These are phyloP conservation scores for Incumbomyces lentus DNA, from an alignment of 2,329 filamentous ascomycete species.

Conservation along the genomic window DNA sequence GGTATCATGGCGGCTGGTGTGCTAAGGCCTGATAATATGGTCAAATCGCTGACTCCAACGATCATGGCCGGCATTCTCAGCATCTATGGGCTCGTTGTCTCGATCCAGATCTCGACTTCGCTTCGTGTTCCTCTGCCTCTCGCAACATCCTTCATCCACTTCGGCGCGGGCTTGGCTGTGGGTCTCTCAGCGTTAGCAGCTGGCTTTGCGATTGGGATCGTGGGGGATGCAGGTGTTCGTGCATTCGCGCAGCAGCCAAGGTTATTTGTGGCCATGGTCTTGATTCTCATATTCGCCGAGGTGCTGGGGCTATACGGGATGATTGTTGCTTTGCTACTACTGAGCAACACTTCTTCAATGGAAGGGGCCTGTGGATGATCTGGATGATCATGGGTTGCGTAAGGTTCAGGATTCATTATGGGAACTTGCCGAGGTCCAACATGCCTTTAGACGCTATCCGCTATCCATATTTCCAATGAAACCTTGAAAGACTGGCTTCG, in stretches of 20 bases:
- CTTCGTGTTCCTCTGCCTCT: slow-evolving; percentile 43
- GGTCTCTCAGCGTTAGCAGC: slow-evolving; percentile 74
- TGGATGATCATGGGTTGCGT: background rate
- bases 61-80: slow-evolving; percentile 99
- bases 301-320: slow-evolving; percentile 98
- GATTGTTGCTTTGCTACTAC: slow-evolving; percentile 95
- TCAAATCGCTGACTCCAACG: slow-evolving; percentile 63
- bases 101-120: slow-evolving; percentile 61
- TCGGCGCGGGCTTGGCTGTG: slow-evolving; percentile 71
- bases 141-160: slow-evolving; percentile 74
- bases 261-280: slow-evolving; percentile 78
- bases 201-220: slow-evolving; percentile 76
- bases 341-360: background rate
- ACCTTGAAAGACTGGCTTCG: too few species aligned
- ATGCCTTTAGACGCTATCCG: too few species aligned
- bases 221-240: slow-evolving; percentile 48
- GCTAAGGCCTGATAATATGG: slow-evolving; percentile 62
- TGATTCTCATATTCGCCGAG: slow-evolving; percentile 99
- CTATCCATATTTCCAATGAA: too few species aligned
- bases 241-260: slow-evolving; percentile 43
- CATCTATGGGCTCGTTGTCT: slow-evolving; percentile 90
- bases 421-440: too few species aligned
- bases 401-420: too few species aligned
- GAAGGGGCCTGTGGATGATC: slow-evolving; percentile 1
- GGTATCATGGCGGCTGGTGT: slow-evolving; percentile 97